Conservation (phyloP, 139 green algal genomes). For the Micractinium sp. region DNA sequence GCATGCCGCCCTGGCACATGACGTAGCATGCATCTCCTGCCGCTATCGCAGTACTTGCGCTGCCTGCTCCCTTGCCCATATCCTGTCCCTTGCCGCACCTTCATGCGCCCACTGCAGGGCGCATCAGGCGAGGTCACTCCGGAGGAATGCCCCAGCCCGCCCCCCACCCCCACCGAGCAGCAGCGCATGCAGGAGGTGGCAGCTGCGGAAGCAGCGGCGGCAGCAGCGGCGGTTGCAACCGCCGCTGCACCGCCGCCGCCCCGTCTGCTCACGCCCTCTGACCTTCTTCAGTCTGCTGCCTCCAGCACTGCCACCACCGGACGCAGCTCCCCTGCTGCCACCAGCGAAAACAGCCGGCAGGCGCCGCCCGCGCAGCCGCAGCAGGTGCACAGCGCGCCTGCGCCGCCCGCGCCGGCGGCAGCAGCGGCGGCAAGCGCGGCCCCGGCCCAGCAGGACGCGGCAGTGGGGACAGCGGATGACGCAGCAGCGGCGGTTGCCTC, state of each 20-base stretch:
- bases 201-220: neutral
- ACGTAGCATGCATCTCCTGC: no score
- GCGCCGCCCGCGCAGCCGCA: neutral
- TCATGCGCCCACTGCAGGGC: neutral
- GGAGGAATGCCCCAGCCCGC: slow-evolving; percentile 40
- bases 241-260: neutral
- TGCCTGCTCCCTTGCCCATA: no score
- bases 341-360: neutral
- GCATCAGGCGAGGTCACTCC: slow-evolving; percentile 4
- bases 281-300: slow-evolving; percentile 41
- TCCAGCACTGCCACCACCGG: neutral
- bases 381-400: no score
- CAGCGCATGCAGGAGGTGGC: neutral
- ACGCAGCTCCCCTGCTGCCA: neutral
- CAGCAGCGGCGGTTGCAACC: neutral
- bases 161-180: slow-evolving; percentile 20
- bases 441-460: neutral
- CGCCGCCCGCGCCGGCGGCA: neutral
- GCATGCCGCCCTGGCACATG: no score
- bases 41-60: no score
- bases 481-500: neutral
- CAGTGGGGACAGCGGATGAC: neutral
- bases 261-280: slow-evolving; percentile 57
- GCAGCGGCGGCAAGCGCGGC: neutral
- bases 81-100: neutral